Evolutionary conservation across 2,329 filamentous ascomycete genomes (phyloP), one percentile per base, ranked within the genome.

Genomic region (Periglandula ipomoeae): DNA sequence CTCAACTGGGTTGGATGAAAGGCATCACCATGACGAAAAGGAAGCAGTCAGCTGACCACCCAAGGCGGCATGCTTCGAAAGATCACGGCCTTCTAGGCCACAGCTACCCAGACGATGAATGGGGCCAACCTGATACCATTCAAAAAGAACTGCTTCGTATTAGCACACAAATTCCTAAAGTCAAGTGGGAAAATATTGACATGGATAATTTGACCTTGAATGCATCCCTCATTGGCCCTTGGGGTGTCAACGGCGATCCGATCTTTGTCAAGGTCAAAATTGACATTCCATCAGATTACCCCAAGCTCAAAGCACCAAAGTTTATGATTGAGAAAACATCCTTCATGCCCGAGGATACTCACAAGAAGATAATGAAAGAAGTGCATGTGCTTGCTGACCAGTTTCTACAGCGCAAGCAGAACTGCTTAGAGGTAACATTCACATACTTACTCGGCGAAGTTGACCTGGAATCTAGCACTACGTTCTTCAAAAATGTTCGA

Each of bases 1-100:
- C 76, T 20, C 80, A 84, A 53, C 80, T 85, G 48, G 79, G 77
- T 13, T 85, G 81, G 81, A 84, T 85, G 77, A 82, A 79, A 58
- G 81, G 81, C 5, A 81, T 85, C 51, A 81, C 75, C 27, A 80
- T 83, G 69, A 80, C 73, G 44, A 80, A 76, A 61, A 69, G 72
- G 48, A 79, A 75, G 54, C 60, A 68, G 1, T 68, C 68, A 2
- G 58, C 65, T 11, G 70, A 70, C 37, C 57, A 54, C 9, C 53
- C 58, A 9, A 64, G 62, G 61, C 68, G 77, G 62, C 62, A 75
- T 59, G 63, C 73, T 58, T 70, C 78, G 53, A 67, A 78, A 67
- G 70, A 76, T 62, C 68, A 78, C 53, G 65, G 66, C 7, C 66
- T 78, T 51, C 74, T 78, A 49, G 70, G 72, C 20, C 73, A 73